Evolutionary conservation across 1,284 basidiomycete genomes (phyloP), one percentile per base, ranked within the genome.

Genomic region (Irpex sp.): DNA sequence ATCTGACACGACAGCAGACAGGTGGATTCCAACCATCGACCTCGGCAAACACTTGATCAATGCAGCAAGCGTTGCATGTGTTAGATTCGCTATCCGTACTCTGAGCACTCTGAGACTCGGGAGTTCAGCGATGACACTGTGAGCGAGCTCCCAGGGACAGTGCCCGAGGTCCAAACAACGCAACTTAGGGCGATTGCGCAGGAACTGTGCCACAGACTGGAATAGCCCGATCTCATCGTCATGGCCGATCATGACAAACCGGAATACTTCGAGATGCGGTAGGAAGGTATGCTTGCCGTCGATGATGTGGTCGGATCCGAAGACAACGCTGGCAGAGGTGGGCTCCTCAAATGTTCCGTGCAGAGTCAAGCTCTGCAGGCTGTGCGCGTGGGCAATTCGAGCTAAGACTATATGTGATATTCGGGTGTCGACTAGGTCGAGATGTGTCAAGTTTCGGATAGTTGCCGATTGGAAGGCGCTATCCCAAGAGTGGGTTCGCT

Each of bases 281-380:
- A 88, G 73, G 72, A 88, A 83, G 0, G 85, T 85, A 68, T 88
- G 86, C 44, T 74, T 69, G 9, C 81, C 83, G 57, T 82, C 80
- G 63, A 86, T 80, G 57, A 86, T 73, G 65, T 87, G 84, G 69
- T 89, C 86, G 59, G 81, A 83, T 3, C 78, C 81, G 67, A 89
- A 87, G n/a, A 89, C 78, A 11, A 86, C 83, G 7, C 81, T 77
- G 19, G 86, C 86, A 0, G 83, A 79, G 11, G 72, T 76, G 0
- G 85, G 82, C 62, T 86, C 83, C 67, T 85, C 85, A 64, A 87
- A 83, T 26, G 83, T 85, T 17, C 86, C 86, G 67, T 88, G 86
- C 1, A 89, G 74, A 0, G 86, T 88, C 44, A 89, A 74, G 62
- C 82, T 83, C 69, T 83, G 79, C 56, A 89, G 75, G 47, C 80